Percentiles rank a stretch among this genome's conserved stretches.
phyloP scores from a whole-genome alignment of 208 protist genomes.

The Blastocrithidia nonstop region DNA sequence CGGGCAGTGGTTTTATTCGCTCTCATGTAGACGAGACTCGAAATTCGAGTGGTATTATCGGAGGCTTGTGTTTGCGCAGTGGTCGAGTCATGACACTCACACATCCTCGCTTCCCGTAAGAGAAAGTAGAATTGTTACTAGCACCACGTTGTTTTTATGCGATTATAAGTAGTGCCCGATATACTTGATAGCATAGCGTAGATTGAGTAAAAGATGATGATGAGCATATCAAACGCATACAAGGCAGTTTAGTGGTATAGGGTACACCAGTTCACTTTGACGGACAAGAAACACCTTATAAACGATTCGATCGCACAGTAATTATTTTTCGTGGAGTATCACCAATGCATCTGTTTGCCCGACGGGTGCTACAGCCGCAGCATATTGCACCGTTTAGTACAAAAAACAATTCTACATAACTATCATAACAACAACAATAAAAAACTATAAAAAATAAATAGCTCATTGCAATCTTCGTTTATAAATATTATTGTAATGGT shows the following conservation, averaged over 20 bases:
- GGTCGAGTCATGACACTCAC: constrained; percentile 75
- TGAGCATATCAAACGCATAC: constrained; percentile 54
- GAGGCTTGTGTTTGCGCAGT: constrained; percentile 39
- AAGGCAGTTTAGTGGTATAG: constrained; percentile 27
- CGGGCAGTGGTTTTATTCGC: constrained; percentile 68
- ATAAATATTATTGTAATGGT: no score
- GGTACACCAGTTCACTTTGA: constrained; percentile 52
- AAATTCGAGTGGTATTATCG: constrained; percentile 73
- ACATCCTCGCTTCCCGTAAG: constrained; percentile 34
- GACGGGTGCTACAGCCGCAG: constrained; percentile 13
- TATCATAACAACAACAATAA: constrained; percentile 1
- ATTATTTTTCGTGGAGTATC: constrained; percentile 73
- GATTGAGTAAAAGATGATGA: constrained; percentile 61
- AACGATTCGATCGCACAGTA: constrained; percentile 39
- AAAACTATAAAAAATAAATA: constrained; percentile 4
- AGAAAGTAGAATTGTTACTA: constrained; percentile 59
- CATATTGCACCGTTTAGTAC: background rate
- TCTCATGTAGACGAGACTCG: constrained; percentile 63
- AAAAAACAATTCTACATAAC: background rate
- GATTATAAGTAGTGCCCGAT: constrained; percentile 49
- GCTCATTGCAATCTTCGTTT: no score
- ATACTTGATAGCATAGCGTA: constrained; percentile 76
- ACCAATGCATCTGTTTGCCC: constrained; percentile 46
- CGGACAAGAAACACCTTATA: constrained; percentile 25
- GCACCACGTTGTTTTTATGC: constrained; percentile 60